Evolutionary conservation across 2,329 filamentous ascomycete species (phyloP).

Genomic region (Epichloe coenophiala): DNA sequence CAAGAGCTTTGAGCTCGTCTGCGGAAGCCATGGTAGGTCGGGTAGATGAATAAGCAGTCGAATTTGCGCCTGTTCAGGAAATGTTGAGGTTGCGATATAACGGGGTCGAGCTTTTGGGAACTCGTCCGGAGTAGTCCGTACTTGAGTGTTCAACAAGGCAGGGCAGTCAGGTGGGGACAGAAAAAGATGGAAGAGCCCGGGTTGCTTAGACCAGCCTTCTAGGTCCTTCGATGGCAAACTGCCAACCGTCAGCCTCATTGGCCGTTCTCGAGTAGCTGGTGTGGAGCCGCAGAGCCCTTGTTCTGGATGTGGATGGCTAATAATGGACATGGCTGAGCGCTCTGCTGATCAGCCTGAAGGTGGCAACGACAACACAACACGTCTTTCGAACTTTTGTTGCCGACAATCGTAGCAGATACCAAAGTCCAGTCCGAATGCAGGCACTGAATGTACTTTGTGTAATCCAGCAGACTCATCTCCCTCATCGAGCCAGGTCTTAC

Average conservation of each 20-base stretch:
- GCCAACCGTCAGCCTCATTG: conserved; percentile 17
- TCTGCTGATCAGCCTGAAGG: too few species aligned
- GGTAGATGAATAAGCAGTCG: conserved; percentile 3
- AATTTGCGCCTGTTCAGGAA: not conserved
- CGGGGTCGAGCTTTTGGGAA: not conserved
- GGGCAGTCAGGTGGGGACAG: conserved; percentile 8
- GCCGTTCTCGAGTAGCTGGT: conserved; percentile 9
- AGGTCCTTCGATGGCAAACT: conserved; percentile 28
- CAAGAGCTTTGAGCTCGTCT: conserved; percentile 84
- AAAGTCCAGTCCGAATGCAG: too few species aligned
- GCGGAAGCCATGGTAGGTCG: conserved; percentile 38
- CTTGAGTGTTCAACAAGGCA: not conserved
- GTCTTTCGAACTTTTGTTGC: too few species aligned
- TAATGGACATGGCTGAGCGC: too few species aligned
- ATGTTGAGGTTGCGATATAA: not conserved
- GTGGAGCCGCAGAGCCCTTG: conserved; percentile 5
- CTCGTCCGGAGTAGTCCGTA: not conserved
- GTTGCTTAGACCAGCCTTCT: conserved; percentile 19
- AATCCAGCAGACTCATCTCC: too few species aligned
- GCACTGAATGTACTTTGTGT: too few species aligned
- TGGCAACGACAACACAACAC: too few species aligned
- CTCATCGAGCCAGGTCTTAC: too few species aligned
- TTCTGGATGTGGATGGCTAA: not conserved
- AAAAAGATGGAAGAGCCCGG: conserved; percentile 14
- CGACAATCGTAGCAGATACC: too few species aligned